Evolutionary conservation across 441 rosid species (phyloP).

Genomic region (Adansonia rubrostipa): DNA sequence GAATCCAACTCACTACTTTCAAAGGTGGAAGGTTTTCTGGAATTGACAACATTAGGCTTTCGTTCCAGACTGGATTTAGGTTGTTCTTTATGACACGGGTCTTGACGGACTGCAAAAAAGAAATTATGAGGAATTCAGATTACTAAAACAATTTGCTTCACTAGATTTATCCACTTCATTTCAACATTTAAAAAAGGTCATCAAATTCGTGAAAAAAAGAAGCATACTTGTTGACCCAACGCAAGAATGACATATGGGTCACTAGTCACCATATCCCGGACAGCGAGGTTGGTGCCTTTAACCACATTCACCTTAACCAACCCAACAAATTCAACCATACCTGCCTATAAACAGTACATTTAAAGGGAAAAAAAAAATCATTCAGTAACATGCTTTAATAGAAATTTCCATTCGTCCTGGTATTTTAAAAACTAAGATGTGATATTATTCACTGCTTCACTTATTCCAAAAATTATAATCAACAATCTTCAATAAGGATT

Average conservation of each 20-base stretch:
- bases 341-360: conserved; percentile 66
- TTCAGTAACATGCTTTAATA: conserved; percentile 18
- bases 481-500: background rate
- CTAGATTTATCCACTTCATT: conserved; percentile 17
- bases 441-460: background rate
- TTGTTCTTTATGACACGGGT: conserved; percentile 93
- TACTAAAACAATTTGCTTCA: background rate
- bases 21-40: conserved; percentile 90
- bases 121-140: conserved; percentile 11
- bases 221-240: conserved; percentile 86
- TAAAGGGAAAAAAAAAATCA: conserved; percentile 21
- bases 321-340: conserved; percentile 97
- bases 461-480: background rate
- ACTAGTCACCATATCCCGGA: conserved; percentile 86
- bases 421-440: background rate
- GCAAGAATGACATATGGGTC: conserved; percentile 92
- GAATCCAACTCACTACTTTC: conserved; percentile 65
- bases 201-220: conserved; percentile 25
- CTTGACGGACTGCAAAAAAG: conserved; percentile 71
- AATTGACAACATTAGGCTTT: conserved; percentile 89
- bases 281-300: conserved; percentile 88
- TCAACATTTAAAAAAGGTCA: conserved; percentile 1
- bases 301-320: conserved; percentile 92
- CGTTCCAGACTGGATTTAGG: conserved; percentile 98
- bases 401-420: background rate